Evolutionary conservation across 2,329 filamentous ascomycete genomes (phyloP).

Genomic region (Colletotrichum spaethianum): DNA sequence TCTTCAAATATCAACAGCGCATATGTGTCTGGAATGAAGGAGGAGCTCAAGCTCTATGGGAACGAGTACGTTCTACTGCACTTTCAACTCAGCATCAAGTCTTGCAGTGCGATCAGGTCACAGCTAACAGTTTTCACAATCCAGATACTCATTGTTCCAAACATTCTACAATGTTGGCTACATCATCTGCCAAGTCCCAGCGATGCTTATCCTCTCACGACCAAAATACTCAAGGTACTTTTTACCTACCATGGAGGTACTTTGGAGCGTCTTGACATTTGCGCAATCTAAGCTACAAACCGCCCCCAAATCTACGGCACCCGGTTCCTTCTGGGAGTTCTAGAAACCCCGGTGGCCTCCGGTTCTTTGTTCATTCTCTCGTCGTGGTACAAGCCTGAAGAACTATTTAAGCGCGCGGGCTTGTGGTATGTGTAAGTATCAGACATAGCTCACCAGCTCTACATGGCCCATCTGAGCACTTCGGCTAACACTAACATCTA

Average conservation of each 20-base stretch:
- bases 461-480: not conserved
- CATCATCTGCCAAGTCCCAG: constrained; percentile 40
- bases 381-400: constrained; percentile 49
- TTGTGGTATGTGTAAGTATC: constrained; percentile 60
- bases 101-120: no score
- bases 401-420: constrained; percentile 61
- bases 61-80: constrained; percentile 46
- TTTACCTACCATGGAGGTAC: constrained; percentile 43
- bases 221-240: constrained; percentile 44
- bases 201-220: constrained; percentile 39
- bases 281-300: constrained; percentile 45
- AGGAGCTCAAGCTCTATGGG: constrained; percentile 50
- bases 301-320: constrained; percentile 48
- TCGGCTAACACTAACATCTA: constrained; percentile 6
- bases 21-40: constrained; percentile 57
- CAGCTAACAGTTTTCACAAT: not conserved
- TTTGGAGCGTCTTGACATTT: constrained; percentile 45
- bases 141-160: constrained; percentile 38
- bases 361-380: constrained; percentile 46
- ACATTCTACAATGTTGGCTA: constrained; percentile 42
- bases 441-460: not conserved
- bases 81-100: not conserved
- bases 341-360: constrained; percentile 39
- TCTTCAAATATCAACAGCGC: constrained; percentile 54
- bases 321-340: constrained; percentile 49